Evolutionary conservation across 371 early-diverging fungal genomes (phyloP), one percentile per base, ranked within the genome.

Genomic region (Actinomucor elegans): DNA sequence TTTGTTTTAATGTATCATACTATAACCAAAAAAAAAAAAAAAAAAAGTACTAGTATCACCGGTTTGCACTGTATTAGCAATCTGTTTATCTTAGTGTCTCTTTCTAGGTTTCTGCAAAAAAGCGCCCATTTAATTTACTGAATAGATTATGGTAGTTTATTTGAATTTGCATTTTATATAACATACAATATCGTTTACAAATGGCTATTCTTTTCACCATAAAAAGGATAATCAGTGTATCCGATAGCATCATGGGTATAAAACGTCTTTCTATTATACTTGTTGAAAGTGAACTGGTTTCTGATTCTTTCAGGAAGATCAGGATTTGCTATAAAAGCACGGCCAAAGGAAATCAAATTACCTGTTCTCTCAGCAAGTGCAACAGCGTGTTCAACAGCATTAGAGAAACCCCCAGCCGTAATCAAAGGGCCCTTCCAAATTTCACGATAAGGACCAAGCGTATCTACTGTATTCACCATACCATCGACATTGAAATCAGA

Each of bases 261-360:
- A 47, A 66, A 66, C 1, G 62, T 62, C 15, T 21, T 35, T 34
- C 62, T 57, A 12, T 61, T 32, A 17, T 66, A 66, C 8, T 36
- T 44, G 44, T 57, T 66, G 6, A 62, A 43, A 10, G 40, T 17
- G 10, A 36, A 46, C 2, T 48, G 15, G 14, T 47, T 34, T 8
- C 47, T 26, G 4, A 67, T 29, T 9, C 67, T 51, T 10, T 56
- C 37, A 21, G 59, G 60, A 3, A 63, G 42, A 56, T 67, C 67
- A 20, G 60, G 64, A 11, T 67, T 64, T 7, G 64, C 64, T 36
- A 67, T 67, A 17, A 64, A 64, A 0, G 40, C 27, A 14, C 67
- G 53, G 7, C 59, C 64, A 52, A 59, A 67, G 7, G 64, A 55
- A 31, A 67, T 53, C 60, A 67, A 43, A n/a, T 60, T 51, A 7